Percentiles rank a stretch among this genome's conserved stretches.
Conservation (phyloP, 805 yeast species). For the Nakazawaea populi region DNA sequence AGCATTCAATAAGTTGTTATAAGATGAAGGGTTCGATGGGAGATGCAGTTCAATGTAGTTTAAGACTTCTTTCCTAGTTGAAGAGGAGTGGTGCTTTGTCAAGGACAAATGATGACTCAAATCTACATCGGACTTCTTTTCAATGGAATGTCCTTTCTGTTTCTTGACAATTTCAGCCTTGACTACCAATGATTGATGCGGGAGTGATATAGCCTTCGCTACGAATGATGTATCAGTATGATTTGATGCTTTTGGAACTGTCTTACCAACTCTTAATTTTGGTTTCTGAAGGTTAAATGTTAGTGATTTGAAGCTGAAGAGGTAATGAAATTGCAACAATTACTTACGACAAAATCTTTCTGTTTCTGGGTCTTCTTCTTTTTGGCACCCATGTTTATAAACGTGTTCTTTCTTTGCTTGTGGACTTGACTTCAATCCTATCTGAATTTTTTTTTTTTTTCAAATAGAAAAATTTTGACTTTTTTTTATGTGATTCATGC, state of each 20-base stretch:
- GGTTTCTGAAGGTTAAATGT: conserved; percentile 35
- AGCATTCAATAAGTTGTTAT: conserved; percentile 53
- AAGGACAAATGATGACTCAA: conserved; percentile 58
- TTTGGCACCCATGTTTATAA: conserved; percentile 37
- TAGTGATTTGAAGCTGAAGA: neutral
- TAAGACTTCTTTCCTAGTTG: conserved; percentile 69
- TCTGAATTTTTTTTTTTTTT: too few species aligned
- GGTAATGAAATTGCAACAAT: neutral
- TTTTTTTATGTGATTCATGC: neutral
- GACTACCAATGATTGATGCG: conserved; percentile 27
- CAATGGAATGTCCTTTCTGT: conserved; percentile 4
- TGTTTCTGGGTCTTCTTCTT: conserved; percentile 58
- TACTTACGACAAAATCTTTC: conserved; percentile 55
- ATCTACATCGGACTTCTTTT: conserved; percentile 31
- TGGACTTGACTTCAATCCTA: too few species aligned
- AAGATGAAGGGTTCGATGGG: conserved; percentile 45
- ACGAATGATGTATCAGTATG: conserved; percentile 83
- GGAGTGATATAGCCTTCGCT: conserved; percentile 48
- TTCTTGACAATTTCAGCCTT: conserved; percentile 12
- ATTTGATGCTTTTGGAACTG: conserved; percentile 63
- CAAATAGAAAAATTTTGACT: too few species aligned
- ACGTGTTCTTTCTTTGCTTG: too few species aligned
- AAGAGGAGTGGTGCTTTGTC: conserved; percentile 65
- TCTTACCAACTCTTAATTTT: conserved; percentile 86
- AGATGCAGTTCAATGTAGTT: conserved; percentile 43